These are phyloP conservation scores for Sapria himalayana DNA, from an alignment of 345 rosid species.

Conservation along the genomic window DNA sequence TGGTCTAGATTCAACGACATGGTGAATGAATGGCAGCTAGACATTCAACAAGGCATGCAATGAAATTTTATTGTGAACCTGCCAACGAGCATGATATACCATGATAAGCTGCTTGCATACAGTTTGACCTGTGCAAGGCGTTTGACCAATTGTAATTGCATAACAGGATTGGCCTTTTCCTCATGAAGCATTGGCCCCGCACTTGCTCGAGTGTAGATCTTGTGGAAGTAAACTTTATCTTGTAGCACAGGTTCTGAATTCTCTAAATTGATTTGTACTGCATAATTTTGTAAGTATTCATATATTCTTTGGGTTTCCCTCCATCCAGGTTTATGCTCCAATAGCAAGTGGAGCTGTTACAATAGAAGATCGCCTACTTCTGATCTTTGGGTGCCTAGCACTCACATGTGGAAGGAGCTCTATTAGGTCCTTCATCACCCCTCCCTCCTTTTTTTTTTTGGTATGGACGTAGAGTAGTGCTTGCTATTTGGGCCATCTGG, in stretches of 20 bases:
- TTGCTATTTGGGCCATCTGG: too few relatives aligned
- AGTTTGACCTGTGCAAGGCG: too few relatives aligned
- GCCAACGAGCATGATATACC: too few relatives aligned
- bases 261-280: not conserved
- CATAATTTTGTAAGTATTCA: not conserved
- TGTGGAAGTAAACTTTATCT: constrained; percentile 56
- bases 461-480: too few relatives aligned
- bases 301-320: not conserved
- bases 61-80: too few relatives aligned
- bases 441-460: not conserved
- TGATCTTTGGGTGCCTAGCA: constrained; percentile 42
- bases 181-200: constrained; percentile 14
- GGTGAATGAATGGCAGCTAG: too few relatives aligned
- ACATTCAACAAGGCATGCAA: too few relatives aligned
- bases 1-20: too few relatives aligned
- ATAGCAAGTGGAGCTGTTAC: constrained; percentile 22
- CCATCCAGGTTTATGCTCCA: constrained; percentile 58
- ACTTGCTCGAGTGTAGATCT: constrained; percentile 22
- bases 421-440: constrained; percentile 25
- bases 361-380: constrained; percentile 46
- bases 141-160: too few relatives aligned
- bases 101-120: too few relatives aligned
- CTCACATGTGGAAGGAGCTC: constrained; percentile 36
- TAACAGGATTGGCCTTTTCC: constrained; percentile 69
- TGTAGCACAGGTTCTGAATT: constrained; percentile 44